Evolutionary conservation across 2,329 filamentous ascomycete genomes (phyloP).

Genomic region (Xylaria hypoxylon): DNA sequence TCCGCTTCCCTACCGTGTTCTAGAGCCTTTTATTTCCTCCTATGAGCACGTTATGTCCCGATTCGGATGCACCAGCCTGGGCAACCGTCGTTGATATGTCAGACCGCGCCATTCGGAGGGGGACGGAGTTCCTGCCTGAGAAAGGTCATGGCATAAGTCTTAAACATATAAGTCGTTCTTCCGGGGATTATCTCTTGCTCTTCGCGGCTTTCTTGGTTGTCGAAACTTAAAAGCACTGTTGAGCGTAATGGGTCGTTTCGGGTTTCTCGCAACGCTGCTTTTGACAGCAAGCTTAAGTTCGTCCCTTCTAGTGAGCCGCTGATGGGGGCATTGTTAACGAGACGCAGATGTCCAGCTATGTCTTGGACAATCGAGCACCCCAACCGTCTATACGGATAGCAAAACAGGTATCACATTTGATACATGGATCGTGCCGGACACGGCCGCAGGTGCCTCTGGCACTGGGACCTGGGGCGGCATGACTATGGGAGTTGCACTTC

Average conservation of each 20-base stretch:
- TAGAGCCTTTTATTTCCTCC: conserved; percentile 37
- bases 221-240: conserved; percentile 25
- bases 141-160: conserved; percentile 3
- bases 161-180: conserved; percentile 36
- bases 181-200: conserved; percentile 6
- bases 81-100: conserved; percentile 21
- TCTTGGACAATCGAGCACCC: conserved; percentile 41
- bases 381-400: conserved; percentile 57
- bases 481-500: conserved; percentile 67
- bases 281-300: conserved; percentile 44
- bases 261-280: conserved; percentile 42
- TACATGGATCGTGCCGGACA: conserved; percentile 58
- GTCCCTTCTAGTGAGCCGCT: background rate
- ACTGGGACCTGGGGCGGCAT: conserved; percentile 58
- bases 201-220: conserved; percentile 16
- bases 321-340: conserved; percentile 37
- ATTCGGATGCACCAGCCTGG: conserved; percentile 14
- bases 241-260: conserved; percentile 44
- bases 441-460: conserved; percentile 42
- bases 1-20: conserved; percentile 23
- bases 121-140: background rate
- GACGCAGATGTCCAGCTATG: conserved; percentile 44
- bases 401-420: conserved; percentile 66
- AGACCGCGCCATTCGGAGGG: conserved; percentile 11
- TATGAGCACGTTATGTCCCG: conserved; percentile 33